phyloP scores from a whole-genome alignment of 2,329 filamentous ascomycete genomes.

The Aureobasidium sp. region DNA sequence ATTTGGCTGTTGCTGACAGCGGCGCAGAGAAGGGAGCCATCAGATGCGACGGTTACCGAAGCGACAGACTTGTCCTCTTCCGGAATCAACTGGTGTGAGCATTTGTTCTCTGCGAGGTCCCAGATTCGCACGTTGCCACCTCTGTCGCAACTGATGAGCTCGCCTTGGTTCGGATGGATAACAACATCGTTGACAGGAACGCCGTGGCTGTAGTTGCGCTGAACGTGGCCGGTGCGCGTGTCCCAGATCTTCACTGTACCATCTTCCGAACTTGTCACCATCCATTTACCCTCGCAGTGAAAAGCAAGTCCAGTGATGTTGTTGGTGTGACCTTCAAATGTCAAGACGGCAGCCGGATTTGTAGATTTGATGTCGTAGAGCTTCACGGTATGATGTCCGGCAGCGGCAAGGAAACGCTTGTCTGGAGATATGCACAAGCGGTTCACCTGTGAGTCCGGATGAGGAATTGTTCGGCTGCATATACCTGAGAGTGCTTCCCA shows the following conservation, averaged over 20 bases:
- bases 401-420: slow-evolving; percentile 85
- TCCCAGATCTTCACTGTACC: slow-evolving; percentile 98
- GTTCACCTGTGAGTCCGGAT: slow-evolving; percentile 97
- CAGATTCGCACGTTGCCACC: slow-evolving; percentile 89
- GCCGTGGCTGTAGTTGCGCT: slow-evolving; percentile 87
- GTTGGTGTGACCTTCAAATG: slow-evolving; percentile 89
- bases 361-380: slow-evolving; percentile 98
- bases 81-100: slow-evolving; percentile 89
- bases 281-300: slow-evolving; percentile 99
- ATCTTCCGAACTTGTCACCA: slow-evolving; percentile 96
- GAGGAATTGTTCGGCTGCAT: slow-evolving; percentile 94
- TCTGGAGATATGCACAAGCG: slow-evolving; percentile 96
- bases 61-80: slow-evolving; percentile 91
- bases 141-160: slow-evolving; percentile 93
- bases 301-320: slow-evolving; percentile 97
- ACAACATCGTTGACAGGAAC: slow-evolving; percentile 93
- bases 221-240: slow-evolving; percentile 72
- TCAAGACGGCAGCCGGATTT: slow-evolving; percentile 88
- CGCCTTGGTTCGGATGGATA: slow-evolving; percentile 98
- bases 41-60: slow-evolving; percentile 90
- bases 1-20: slow-evolving; percentile 64
- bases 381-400: slow-evolving; percentile 78
- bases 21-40: slow-evolving; percentile 85
- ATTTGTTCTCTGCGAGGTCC: slow-evolving; percentile 95
- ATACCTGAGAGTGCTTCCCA: slow-evolving; percentile 98